These are phyloP conservation scores for Sisymbrium altissimum DNA, from an alignment of 345 rosid genomes.

Conservation along the genomic window DNA sequence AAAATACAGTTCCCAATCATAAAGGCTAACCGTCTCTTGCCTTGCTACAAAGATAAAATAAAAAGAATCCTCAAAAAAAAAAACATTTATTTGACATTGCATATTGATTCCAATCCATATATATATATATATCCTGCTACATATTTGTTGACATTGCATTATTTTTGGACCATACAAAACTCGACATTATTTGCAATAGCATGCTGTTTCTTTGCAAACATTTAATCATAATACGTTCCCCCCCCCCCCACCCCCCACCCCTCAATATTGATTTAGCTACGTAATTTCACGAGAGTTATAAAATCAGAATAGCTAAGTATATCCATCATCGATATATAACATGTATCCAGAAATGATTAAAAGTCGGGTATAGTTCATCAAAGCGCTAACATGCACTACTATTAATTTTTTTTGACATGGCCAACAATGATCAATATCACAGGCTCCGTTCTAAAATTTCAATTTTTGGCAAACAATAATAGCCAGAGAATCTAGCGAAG, in stretches of 20 bases:
- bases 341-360: slow-evolving; percentile 1
- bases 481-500: slow-evolving; percentile 18
- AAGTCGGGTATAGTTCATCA: slow-evolving; percentile 5
- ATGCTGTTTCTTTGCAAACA: slow-evolving; percentile 5
- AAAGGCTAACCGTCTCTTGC: slow-evolving; percentile 19
- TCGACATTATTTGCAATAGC: slow-evolving; percentile 3
- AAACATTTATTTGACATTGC: background rate
- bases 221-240: background rate
- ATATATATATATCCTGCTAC: background rate
- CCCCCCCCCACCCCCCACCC: too few relatives aligned
- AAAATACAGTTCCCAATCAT: slow-evolving; percentile 26
- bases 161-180: slow-evolving; percentile 20
- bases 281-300: too few relatives aligned
- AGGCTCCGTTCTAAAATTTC: background rate
- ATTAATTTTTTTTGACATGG: slow-evolving; percentile 20
- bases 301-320: too few relatives aligned
- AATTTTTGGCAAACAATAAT: slow-evolving; percentile 28
- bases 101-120: background rate
- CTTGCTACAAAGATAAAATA: background rate
- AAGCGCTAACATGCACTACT: slow-evolving; percentile 9
- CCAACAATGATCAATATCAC: slow-evolving; percentile 15
- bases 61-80: slow-evolving; percentile 2
- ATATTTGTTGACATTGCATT: slow-evolving; percentile 5
- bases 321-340: too few relatives aligned
- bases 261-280: too few relatives aligned